These are phyloP conservation scores for Rhodotorula paludigena DNA, from an alignment of 768 basidiomycete species.

Conservation along the genomic window DNA sequence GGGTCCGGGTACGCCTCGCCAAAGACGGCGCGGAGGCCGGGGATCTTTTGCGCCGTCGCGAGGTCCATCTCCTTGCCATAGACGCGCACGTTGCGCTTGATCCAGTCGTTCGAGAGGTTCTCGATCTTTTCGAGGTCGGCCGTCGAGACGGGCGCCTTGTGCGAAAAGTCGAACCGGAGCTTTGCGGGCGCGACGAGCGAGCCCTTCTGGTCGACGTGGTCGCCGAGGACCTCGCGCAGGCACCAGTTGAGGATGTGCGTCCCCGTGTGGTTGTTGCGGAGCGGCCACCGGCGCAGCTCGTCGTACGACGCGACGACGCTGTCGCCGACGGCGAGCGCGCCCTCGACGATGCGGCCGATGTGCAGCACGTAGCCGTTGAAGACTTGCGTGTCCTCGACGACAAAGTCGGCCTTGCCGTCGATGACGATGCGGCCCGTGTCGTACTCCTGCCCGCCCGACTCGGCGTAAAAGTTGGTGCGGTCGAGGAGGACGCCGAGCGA, in stretches of 20 bases:
- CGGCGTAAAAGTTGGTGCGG: conserved; percentile 92
- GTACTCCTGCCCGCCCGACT: conserved; percentile 93
- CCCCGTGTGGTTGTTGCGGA: conserved; percentile 96
- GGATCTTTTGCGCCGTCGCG: conserved; percentile 70
- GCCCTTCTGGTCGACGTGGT: conserved; percentile 97
- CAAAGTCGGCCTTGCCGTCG: conserved; percentile 84
- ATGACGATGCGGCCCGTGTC: conserved; percentile 94
- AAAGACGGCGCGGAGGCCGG: conserved; percentile 93
- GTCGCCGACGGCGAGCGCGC: conserved; percentile 69
- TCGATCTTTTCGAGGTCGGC: conserved; percentile 79
- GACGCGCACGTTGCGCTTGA: conserved; percentile 79
- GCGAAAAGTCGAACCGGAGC: conserved; percentile 96
- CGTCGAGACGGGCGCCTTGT: conserved; percentile 77
- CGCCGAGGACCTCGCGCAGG: conserved; percentile 87
- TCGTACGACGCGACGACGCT: conserved; percentile 86
- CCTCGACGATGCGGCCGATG: conserved; percentile 84
- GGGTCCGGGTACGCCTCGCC: conserved; percentile 98
- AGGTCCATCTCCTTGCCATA: conserved; percentile 81
- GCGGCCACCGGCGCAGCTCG: conserved; percentile 90
- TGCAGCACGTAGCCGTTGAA: conserved; percentile 96
- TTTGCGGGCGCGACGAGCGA: conserved; percentile 93
- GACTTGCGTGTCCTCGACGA: conserved; percentile 85
- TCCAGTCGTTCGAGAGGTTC: conserved; percentile 77
- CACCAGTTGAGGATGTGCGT: conserved; percentile 96
- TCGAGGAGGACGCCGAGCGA: conserved; percentile 84